A percentile compares a stretch with the other conserved stretches of the same genome.
Conservation (phyloP, 2,329 filamentous ascomycete species). For the Sporothrix brasiliensis region DNA sequence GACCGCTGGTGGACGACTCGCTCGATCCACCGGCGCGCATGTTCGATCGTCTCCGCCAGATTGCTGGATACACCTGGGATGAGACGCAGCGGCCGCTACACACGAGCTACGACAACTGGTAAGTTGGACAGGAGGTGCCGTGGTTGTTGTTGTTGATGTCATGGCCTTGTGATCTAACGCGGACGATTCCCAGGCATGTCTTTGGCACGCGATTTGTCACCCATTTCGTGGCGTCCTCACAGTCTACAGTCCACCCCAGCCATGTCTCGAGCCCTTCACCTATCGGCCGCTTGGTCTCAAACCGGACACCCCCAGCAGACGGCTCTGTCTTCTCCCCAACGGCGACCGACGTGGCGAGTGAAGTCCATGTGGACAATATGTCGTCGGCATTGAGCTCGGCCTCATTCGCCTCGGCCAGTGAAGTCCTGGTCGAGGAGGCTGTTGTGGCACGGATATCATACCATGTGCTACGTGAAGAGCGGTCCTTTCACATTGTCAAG, state of each 20-base stretch:
- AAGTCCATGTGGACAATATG: constrained; percentile 42
- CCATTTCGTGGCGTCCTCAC: constrained; percentile 51
- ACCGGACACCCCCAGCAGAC: constrained; percentile 52
- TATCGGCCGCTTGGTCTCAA: constrained; percentile 48
- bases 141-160: background rate
- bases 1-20: constrained; percentile 55
- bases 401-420: constrained; percentile 48
- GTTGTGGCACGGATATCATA: constrained; percentile 82
- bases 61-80: constrained; percentile 77
- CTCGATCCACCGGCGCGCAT: constrained; percentile 68
- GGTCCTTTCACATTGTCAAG: constrained; percentile 82
- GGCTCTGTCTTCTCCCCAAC: constrained; percentile 40
- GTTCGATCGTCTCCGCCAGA: constrained; percentile 71
- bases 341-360: constrained; percentile 47
- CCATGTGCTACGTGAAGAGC: constrained; percentile 80
- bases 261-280: constrained; percentile 51
- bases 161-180: background rate
- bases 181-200: constrained; percentile 58
- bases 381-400: constrained; percentile 43
- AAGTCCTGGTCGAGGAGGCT: constrained; percentile 61
- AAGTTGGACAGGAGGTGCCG: constrained; percentile 37
- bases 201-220: constrained; percentile 64
- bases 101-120: constrained; percentile 87
- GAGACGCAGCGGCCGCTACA: constrained; percentile 62
- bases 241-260: constrained; percentile 39